These are phyloP conservation scores for Rhynchospora pubera DNA, from an alignment of 176 grass and related monocot genomes.

Conservation along the genomic window DNA sequence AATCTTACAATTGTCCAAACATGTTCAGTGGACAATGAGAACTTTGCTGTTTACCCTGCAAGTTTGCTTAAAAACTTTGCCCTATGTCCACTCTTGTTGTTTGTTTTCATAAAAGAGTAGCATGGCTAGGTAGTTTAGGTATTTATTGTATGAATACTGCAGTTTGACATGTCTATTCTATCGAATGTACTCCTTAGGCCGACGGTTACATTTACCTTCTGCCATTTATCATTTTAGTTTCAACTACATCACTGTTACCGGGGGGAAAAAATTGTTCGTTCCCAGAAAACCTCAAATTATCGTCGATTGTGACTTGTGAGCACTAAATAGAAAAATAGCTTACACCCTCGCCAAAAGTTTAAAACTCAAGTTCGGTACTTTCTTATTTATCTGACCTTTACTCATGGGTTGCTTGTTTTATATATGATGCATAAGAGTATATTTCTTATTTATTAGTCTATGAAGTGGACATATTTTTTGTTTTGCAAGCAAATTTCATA, in stretches of 20 bases:
- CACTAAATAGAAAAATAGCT: not conserved
- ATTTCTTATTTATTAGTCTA: not conserved
- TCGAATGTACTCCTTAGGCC: not conserved
- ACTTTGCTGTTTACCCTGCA: not conserved
- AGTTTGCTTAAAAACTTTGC: not conserved
- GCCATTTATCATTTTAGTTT: not conserved
- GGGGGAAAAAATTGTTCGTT: not conserved
- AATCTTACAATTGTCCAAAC: slow-evolving; percentile 1
- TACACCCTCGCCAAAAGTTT: not conserved
- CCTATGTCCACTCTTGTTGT: not conserved
- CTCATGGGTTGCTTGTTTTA: not conserved
- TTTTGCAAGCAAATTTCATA: not conserved
- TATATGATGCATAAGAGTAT: not conserved
- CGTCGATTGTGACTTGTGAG: not conserved
- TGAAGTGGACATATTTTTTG: not conserved
- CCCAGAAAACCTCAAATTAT: not conserved
- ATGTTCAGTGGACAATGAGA: not conserved
- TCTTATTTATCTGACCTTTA: not conserved
- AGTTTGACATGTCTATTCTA: not conserved
- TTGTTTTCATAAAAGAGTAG: not conserved
- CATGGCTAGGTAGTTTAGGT: not conserved
- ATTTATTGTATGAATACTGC: not conserved
- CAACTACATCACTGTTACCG: not conserved
- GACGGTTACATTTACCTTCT: not conserved
- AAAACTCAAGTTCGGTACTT: not conserved